phyloP scores from a whole-genome alignment of 2,329 filamentous ascomycete genomes.

The Sporothrix brasiliensis region DNA sequence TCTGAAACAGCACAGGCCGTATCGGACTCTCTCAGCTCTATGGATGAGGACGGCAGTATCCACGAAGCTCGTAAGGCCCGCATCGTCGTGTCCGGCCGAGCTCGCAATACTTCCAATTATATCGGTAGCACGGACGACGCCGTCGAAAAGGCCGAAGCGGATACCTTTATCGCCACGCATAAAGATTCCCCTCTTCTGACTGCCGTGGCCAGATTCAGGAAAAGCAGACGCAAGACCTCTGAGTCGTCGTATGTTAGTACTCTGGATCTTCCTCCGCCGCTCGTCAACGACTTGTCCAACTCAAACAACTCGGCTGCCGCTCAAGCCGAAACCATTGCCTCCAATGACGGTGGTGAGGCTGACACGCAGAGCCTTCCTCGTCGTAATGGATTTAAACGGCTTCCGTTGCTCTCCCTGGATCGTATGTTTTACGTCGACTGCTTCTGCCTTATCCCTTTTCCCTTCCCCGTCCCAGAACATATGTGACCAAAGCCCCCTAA shows the following conservation, averaged over 20 bases:
- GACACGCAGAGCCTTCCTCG: background rate
- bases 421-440: background rate
- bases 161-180: background rate
- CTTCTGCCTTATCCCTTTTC: too few relatives aligned
- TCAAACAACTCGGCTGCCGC: background rate
- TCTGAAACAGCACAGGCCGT: background rate
- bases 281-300: background rate
- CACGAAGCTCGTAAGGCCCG: slow-evolving; percentile 37
- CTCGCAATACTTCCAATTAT: slow-evolving; percentile 1
- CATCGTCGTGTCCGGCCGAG: slow-evolving; percentile 26
- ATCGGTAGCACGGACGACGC: background rate
- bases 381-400: background rate
- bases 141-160: background rate
- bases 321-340: background rate
- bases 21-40: slow-evolving; percentile 31
- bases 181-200: background rate
- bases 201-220: background rate
- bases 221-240: slow-evolving; percentile 14
- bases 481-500: too few relatives aligned
- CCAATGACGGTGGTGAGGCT: too few relatives aligned
- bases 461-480: too few relatives aligned
- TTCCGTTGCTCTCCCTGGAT: background rate
- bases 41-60: slow-evolving; percentile 38
- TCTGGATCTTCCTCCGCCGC: slow-evolving; percentile 31
- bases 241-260: slow-evolving; percentile 32